phyloP scores from a whole-genome alignment of 78 protist species.

The Creolimax fragrantissima region DNA sequence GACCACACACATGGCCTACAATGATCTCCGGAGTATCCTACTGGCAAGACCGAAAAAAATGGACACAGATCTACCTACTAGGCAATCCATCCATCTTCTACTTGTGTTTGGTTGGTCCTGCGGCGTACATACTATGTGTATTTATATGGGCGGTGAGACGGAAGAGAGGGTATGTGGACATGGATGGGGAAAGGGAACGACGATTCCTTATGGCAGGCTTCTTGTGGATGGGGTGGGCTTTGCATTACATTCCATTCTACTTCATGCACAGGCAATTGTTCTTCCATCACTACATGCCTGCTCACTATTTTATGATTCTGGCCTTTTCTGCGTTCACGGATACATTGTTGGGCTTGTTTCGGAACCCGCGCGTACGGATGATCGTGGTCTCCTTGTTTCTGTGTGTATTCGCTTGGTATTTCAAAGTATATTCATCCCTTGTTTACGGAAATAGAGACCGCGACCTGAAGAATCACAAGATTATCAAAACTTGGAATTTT shows the following conservation, averaged over 20 bases:
- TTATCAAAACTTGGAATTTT: background rate
- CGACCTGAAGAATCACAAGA: background rate
- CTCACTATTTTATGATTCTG: conserved; percentile 26
- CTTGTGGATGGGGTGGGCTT: background rate
- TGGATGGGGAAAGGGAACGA: background rate
- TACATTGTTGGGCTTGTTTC: background rate
- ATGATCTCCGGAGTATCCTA: background rate
- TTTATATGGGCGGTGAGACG: background rate
- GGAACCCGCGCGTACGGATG: background rate
- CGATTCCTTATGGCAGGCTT: background rate
- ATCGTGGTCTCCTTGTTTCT: background rate
- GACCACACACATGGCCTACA: background rate
- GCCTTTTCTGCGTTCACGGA: background rate
- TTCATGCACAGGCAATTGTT: conserved; percentile 33
- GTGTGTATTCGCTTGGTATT: background rate
- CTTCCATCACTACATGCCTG: conserved; percentile 48
- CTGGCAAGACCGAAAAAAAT: background rate
- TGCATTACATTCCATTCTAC: conserved; percentile 27
- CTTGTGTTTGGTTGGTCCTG: background rate
- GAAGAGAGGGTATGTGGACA: background rate
- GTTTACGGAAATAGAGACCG: background rate
- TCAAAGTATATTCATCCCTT: background rate
- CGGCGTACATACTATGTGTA: background rate
- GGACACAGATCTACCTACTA: background rate
- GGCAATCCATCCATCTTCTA: background rate